Evolutionary conservation across 176 grass and related monocot genomes (phyloP), one percentile per base, ranked within the genome.

Genomic region (Zea mays): DNA sequence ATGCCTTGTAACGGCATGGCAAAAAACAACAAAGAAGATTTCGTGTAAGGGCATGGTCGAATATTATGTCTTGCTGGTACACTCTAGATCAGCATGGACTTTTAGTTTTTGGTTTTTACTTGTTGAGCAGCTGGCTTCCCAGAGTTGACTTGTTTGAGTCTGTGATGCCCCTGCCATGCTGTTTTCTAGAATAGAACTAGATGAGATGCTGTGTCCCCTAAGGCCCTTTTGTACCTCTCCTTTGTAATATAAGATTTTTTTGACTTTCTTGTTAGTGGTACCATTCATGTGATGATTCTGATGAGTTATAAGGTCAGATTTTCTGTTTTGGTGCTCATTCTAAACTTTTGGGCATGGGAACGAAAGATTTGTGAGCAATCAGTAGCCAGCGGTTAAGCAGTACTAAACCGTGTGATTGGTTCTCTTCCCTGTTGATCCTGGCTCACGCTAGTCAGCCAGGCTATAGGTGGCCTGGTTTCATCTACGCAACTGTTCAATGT

Each of bases 151-250:
- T 71, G 59, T 66, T 27, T 59, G 47, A 65, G 12, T 69, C 55
- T 73, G 63, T 43, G 55, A 17, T 73, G 17, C 17, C 69, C 13
- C 6, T 48, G 52, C 19, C 19, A 6, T 35, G 19, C 27, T 87
- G 80, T 79, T 61, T 69, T 83, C 85, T 87, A 87, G 85, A 62
- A 69, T 79, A 50, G 68, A 52, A 34, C 39, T 48, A 51, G 51
- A 49, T 69, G 68, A 51, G 50, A 12, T 41, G 40, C 2, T 55
- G 52, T 55, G 52, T 55, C 8, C 52, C 16, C 16, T 8, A 54
- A n/a, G 51, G 51, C 51, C 16, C 16, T 0, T 7, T 54, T 54
- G 51, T 54, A 55, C 52, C 51, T 14, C 51, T 54, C 51, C 51
- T 55, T 19, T 55, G 52, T 55, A 55, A 55, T 19, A n/a, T 55